phyloP scores from a whole-genome alignment of 805 yeast species.

The Saturnispora halmiae region DNA sequence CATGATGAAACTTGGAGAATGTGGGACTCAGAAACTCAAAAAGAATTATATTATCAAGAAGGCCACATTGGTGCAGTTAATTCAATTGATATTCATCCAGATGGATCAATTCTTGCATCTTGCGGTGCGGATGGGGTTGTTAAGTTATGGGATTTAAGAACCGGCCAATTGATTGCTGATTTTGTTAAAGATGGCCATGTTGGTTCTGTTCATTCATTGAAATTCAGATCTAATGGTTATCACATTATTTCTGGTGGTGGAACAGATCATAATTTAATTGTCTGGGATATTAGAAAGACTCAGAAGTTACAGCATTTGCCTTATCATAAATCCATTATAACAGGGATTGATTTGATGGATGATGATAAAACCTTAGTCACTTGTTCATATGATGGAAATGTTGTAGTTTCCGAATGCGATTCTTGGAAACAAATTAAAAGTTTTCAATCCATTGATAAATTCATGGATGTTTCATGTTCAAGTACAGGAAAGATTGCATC shows the following conservation, averaged over 20 bases:
- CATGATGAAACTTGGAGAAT: conserved; percentile 81
- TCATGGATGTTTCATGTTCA: conserved; percentile 40
- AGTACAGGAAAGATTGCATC: conserved; percentile 41
- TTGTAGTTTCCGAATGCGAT: conserved; percentile 58
- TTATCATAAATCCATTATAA: conserved; percentile 66
- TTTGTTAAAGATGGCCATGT: conserved; percentile 51
- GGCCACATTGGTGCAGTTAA: conserved; percentile 77
- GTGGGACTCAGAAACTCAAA: conserved; percentile 57
- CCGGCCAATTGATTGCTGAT: conserved; percentile 54
- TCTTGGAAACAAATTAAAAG: conserved; percentile 54
- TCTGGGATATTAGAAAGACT: conserved; percentile 72
- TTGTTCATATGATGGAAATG: conserved; percentile 60
- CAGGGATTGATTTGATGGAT: conserved; percentile 49
- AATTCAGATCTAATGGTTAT: conserved; percentile 70
- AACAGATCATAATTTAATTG: conserved; percentile 66
- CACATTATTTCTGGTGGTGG: conserved; percentile 76
- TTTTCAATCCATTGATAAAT: conserved; percentile 54
- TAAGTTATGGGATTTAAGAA: conserved; percentile 77
- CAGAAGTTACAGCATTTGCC: conserved; percentile 41
- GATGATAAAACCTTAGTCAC: conserved; percentile 42
- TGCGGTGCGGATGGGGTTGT: conserved; percentile 73
- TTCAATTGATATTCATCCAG: conserved; percentile 54
- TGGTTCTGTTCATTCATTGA: conserved; percentile 58
- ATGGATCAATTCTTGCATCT: conserved; percentile 67
- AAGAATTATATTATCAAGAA: conserved; percentile 60